Base-by-base conservation (phyloP, 805 yeast species). In the Candida michaelii region DNA sequence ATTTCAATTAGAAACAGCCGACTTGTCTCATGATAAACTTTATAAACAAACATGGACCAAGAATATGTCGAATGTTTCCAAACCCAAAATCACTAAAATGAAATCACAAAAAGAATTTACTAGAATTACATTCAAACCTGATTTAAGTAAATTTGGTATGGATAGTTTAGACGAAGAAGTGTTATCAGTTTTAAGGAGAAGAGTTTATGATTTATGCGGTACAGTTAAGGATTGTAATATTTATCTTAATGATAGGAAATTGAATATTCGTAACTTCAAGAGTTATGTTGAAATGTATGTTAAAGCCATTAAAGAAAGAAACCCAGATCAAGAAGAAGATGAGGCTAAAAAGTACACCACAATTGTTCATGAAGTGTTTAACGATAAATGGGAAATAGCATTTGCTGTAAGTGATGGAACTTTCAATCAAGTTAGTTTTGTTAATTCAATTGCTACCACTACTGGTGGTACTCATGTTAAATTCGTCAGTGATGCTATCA, bases 381-480 rank as follows among this genome's bases (percentile, higher is more conserved):
- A 82, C 55, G 93, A 86, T 44, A 77, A 97, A 49, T 93, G 99
- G 99, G 99, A 93, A 63, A 64, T 93, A 47, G 99, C 96, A 0
- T 91, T 93, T 69, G 91, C 96, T 1, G 85, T 89, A 4, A 86
- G 97, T 32, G 96, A 89, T 56, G 91, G 90, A 3, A 67, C 78
- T 2, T 93, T 93, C 65, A 87, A 88, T 54, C 99, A 93, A 62
- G 93, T 93, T 32, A 90, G 97, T 27, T 93, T 93, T 67, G 99
- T 93, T 12, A 93, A 93, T 61, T 89, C 97, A 5, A 93, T 93
- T 60, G 99, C 99, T 0, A 93, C 99, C 0, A 91, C 98, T 0
- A 70, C 91, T 1, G 99, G 99, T 46, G 99, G 99, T 53, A 86
- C 99, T 0, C 99, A 93, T 62, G 95, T 89, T 27, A 89, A 84